phyloP scores from a whole-genome alignment of 2,329 filamentous ascomycete species.

The Cytospora paraplurivora region DNA sequence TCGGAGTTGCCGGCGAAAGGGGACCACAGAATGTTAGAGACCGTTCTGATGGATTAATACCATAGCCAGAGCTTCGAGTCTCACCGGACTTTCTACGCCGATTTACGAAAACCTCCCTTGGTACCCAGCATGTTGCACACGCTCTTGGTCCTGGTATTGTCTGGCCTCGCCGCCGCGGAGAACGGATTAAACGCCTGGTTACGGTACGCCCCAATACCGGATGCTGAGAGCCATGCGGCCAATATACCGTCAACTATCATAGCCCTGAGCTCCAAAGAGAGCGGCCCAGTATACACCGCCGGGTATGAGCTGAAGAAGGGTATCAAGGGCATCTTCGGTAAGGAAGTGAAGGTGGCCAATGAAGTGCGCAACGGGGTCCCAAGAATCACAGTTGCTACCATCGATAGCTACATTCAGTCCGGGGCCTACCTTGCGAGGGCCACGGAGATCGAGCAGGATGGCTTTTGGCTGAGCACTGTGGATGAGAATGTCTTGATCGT shows the following conservation, averaged over 20 bases:
- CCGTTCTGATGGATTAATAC: not conserved
- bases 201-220: constrained; percentile 58
- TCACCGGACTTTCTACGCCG: not conserved
- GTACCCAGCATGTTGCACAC: not conserved
- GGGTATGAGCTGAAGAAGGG: constrained; percentile 61
- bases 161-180: constrained; percentile 49
- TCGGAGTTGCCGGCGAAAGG: too few species aligned
- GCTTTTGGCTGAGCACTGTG: constrained; percentile 60
- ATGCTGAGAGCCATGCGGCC: constrained; percentile 37
- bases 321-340: constrained; percentile 58
- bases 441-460: constrained; percentile 54
- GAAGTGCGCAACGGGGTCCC: constrained; percentile 29
- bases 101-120: too few species aligned
- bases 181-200: constrained; percentile 65
- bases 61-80: not conserved
- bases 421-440: constrained; percentile 39
- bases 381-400: constrained; percentile 52
- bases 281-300: constrained; percentile 61
- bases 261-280: constrained; percentile 54
- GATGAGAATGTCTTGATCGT: constrained; percentile 56
- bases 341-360: constrained; percentile 41
- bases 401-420: constrained; percentile 44
- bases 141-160: constrained; percentile 2
- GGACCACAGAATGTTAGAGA: too few species aligned
- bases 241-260: constrained; percentile 52